These are phyloP conservation scores for Pythium rishiriense DNA, from an alignment of 352 stramenopile species.

Conservation along the genomic window DNA sequence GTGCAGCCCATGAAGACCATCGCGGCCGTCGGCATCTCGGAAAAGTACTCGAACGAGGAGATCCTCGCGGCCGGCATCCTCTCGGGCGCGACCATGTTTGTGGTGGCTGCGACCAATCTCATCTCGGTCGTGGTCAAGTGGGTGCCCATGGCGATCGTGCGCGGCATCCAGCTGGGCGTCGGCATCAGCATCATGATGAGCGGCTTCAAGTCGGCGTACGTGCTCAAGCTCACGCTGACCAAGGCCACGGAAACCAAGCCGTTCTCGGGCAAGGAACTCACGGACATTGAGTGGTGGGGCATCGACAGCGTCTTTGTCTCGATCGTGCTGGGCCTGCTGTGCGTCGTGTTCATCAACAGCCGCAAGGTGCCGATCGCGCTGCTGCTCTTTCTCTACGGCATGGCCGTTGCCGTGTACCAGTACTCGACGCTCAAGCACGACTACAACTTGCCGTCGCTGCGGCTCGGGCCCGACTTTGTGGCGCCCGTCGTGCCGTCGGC, in stretches of 20 bases:
- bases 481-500: conserved; percentile 52
- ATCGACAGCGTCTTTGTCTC: conserved; percentile 71
- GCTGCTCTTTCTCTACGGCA: conserved; percentile 72
- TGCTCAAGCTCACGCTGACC: conserved; percentile 38
- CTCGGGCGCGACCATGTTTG: conserved; percentile 67
- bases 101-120: conserved; percentile 85
- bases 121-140: conserved; percentile 89
- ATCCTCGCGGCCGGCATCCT: conserved; percentile 89
- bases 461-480: conserved; percentile 58
- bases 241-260: conserved; percentile 19
- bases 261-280: conserved; percentile 34
- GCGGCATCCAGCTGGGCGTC: conserved; percentile 91
- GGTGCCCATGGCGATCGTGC: conserved; percentile 89
- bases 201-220: conserved; percentile 76
- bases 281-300: conserved; percentile 52
- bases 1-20: conserved; percentile 97
- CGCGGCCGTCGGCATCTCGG: conserved; percentile 85
- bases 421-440: conserved; percentile 47
- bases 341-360: conserved; percentile 67
- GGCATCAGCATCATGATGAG: conserved; percentile 85
- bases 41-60: conserved; percentile 69
- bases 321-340: conserved; percentile 68
- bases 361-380: conserved; percentile 62
- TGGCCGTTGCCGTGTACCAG: conserved; percentile 60
- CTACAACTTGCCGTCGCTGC: conserved; percentile 55